Evolutionary conservation across 1,284 basidiomycete genomes (phyloP).

Genomic region (Papiliotrema laurentii): DNA sequence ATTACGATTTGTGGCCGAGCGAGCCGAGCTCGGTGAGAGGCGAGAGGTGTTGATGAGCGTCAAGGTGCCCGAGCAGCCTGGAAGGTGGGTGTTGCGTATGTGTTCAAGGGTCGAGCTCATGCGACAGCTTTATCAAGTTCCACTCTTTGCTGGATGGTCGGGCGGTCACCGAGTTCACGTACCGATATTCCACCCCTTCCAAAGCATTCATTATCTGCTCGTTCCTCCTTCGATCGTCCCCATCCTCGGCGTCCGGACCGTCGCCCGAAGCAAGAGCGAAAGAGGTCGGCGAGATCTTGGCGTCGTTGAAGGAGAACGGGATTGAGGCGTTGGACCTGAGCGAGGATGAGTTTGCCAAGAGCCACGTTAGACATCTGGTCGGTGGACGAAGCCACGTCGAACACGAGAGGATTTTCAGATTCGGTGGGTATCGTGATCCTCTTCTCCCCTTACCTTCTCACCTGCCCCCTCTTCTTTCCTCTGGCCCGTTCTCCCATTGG

Average conservation of each 20-base stretch:
- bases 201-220: slow-evolving; percentile 83
- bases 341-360: slow-evolving; percentile 93
- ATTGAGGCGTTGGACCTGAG: slow-evolving; percentile 87
- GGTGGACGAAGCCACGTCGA: slow-evolving; percentile 73
- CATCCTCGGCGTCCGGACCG: slow-evolving; percentile 39
- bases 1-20: slow-evolving; percentile 92
- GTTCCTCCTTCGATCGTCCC: slow-evolving; percentile 68
- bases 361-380: slow-evolving; percentile 89
- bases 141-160: slow-evolving; percentile 85
- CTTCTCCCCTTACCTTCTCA: neutral
- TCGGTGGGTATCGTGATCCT: slow-evolving; percentile 58
- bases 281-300: slow-evolving; percentile 67
- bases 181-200: slow-evolving; percentile 62
- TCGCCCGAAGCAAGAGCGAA: slow-evolving; percentile 54
- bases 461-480: no score
- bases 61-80: slow-evolving; percentile 85
- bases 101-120: neutral
- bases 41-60: slow-evolving; percentile 89
- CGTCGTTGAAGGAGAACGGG: slow-evolving; percentile 59
- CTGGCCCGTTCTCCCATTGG: no score
- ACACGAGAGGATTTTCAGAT: slow-evolving; percentile 87
- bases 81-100: slow-evolving; percentile 58
- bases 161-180: slow-evolving; percentile 94
- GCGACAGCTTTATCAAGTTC: slow-evolving; percentile 73
- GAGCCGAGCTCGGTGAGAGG: slow-evolving; percentile 93